These are phyloP conservation scores for Anisogramma anomala DNA, from an alignment of 2,329 filamentous ascomycete species.

Conservation along the genomic window DNA sequence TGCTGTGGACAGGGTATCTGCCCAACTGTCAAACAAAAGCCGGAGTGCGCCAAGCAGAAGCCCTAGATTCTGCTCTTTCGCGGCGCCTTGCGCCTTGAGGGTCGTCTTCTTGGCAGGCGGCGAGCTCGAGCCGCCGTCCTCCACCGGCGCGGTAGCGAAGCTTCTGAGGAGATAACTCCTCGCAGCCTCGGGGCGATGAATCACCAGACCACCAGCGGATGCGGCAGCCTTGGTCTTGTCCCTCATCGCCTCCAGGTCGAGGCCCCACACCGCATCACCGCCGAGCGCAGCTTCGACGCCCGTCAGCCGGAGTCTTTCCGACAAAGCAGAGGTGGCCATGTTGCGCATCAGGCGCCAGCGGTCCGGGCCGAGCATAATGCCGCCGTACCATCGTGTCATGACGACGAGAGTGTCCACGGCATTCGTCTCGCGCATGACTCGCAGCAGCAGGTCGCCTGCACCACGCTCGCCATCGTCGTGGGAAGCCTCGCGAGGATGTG, in stretches of 20 bases:
- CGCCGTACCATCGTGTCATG: slow-evolving; percentile 51
- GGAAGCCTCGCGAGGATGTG: slow-evolving; percentile 34
- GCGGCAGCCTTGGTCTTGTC: slow-evolving; percentile 25
- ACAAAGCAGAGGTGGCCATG: slow-evolving; percentile 42
- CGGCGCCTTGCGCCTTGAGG: slow-evolving; percentile 36
- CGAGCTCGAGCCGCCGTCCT: slow-evolving; percentile 14
- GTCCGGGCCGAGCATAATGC: slow-evolving; percentile 48
- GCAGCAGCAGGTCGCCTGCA: slow-evolving; percentile 44
- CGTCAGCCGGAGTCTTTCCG: slow-evolving; percentile 35
- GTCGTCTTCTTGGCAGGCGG: slow-evolving; percentile 39
- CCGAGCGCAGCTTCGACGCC: slow-evolving; percentile 30
- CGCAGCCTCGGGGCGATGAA: slow-evolving; percentile 63
- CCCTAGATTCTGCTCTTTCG: slow-evolving; percentile 59
- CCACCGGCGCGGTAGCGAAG: slow-evolving; percentile 39
- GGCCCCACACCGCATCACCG: slow-evolving; percentile 48
- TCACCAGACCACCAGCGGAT: slow-evolving; percentile 47
- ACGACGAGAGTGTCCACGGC: slow-evolving; percentile 44
- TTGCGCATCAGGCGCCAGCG: slow-evolving; percentile 52
- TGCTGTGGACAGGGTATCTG: slow-evolving; percentile 42
- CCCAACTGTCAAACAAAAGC: slow-evolving; percentile 64
- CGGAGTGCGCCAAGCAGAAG: slow-evolving; percentile 60
- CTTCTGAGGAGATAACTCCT: slow-evolving; percentile 44
- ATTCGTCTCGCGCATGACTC: slow-evolving; percentile 39
- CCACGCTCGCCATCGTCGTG: slow-evolving; percentile 53
- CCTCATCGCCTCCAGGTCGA: slow-evolving; percentile 42